Conservation (phyloP, 164 flowering plant species). For the Cinnamomum micranthum region DNA sequence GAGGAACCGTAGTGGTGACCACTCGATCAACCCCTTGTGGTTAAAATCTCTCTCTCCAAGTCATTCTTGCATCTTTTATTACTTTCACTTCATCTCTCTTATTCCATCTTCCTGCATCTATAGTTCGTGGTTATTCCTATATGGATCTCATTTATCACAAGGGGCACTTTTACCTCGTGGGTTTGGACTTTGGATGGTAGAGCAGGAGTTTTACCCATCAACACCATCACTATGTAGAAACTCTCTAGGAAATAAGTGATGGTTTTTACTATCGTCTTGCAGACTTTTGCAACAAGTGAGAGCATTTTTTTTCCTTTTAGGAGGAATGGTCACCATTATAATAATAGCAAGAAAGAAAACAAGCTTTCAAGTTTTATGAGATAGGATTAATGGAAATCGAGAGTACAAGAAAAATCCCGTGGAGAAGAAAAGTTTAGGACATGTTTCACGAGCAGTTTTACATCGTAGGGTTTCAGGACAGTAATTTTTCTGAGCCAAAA, state of each 20-base stretch:
- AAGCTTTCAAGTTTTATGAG: slow-evolving; percentile 51
- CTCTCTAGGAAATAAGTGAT: slow-evolving; percentile 4
- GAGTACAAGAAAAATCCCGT: slow-evolving; percentile 4
- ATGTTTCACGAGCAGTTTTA: too few relatives aligned
- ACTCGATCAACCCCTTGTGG: too few relatives aligned
- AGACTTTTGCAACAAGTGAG: too few relatives aligned
- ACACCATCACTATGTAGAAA: slow-evolving; percentile 6
- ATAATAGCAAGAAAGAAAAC: slow-evolving; percentile 36
- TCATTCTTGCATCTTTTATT: too few relatives aligned
- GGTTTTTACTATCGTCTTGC: too few relatives aligned
- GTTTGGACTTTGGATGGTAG: slow-evolving; percentile 52
- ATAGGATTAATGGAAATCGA: slow-evolving; percentile 26
- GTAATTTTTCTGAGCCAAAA: slow-evolving; percentile 68
- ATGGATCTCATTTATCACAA: slow-evolving; percentile 42
- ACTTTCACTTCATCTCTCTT: too few relatives aligned
- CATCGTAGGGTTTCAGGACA: too few relatives aligned
- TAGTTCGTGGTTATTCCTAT: slow-evolving; percentile 32
- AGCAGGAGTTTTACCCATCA: slow-evolving; percentile 28
- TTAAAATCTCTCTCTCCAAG: too few relatives aligned
- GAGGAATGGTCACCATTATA: too few relatives aligned
- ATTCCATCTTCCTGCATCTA: too few relatives aligned
- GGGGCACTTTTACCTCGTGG: slow-evolving; percentile 46
- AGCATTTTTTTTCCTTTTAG: too few relatives aligned
- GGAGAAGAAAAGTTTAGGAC: slow-evolving; percentile 37
- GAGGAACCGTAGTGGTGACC: too few relatives aligned